Evolutionary conservation across 176 grass and related monocot species (phyloP), one percentile per base, ranked within the genome.

Genomic region (Oryza rufipogon): DNA sequence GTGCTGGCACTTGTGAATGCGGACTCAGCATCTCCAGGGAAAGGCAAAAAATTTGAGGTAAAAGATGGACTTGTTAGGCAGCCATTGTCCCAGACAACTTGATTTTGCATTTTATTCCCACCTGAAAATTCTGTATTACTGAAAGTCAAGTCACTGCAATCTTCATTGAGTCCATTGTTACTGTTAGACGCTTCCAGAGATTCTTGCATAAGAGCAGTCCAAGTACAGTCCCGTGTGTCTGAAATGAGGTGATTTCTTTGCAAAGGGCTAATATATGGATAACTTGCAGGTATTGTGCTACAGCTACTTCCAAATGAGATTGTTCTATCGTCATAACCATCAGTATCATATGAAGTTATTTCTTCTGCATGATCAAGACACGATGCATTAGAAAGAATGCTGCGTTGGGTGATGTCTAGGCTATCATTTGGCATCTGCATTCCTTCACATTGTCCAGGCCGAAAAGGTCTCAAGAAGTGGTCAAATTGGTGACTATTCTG

Each of bases 111-210:
- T 61, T 75, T 80, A 64, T 80, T 87, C 11, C 89, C 89, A 80
- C 69, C 84, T 52, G 89, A 87, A 51, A 87, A 49, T 51, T 87
- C 89, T 54, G 80, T 71, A 64, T 90, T 82, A 64, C 69, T 87
- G 41, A 90, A 90, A 83, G 84, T 90, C 75, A 90, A 90, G 49
- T 74, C 84, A 86, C 89, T 90, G 68, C 84, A 83, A 64, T 90
- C 89, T 70, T 90, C 89, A 75, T 80, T 83, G 17, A 86, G 75
- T 33, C 73, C 86, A 82, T 76, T 87, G 14, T 87, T 80, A 82
- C 86, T 82, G 51, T 81, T 87, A 36, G 86, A 71, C 0, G 32
- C 75, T 70, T 87, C 80, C 49, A 90, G 75, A 80, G 80, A 84
- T 42, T 90, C 39, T 79, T 87, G 80, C 80, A 90, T 80, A 75